Evolutionary conservation across 139 green algal species (phyloP).

Genomic region (Bryopsis sp.): DNA sequence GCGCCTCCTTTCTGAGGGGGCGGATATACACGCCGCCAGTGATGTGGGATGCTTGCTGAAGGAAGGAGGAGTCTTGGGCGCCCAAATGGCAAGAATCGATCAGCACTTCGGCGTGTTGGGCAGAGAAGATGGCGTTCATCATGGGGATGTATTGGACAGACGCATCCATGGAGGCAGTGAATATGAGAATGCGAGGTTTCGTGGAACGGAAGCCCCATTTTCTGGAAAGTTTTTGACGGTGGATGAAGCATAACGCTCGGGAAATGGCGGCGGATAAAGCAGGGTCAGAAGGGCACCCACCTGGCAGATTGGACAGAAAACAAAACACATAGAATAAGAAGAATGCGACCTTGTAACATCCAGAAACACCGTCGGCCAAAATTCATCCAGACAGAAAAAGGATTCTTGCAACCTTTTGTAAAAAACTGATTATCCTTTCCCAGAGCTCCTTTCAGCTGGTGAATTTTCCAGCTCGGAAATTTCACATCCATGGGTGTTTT

Average conservation of each 20-base stretch:
- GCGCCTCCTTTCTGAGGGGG: neutral
- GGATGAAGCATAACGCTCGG: conserved; percentile 40
- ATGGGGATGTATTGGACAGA: conserved; percentile 58
- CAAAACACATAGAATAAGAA: neutral
- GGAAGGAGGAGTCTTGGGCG: conserved; percentile 41
- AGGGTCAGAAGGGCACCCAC: neutral
- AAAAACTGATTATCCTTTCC: too few species aligned
- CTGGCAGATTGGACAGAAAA: conserved; percentile 2
- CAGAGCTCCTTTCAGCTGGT: too few species aligned
- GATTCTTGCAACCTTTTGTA: too few species aligned
- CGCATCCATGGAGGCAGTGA: conserved; percentile 38
- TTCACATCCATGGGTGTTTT: too few species aligned
- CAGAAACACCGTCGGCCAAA: too few species aligned
- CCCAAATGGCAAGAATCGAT: conserved; percentile 52
- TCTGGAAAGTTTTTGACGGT: conserved; percentile 24
- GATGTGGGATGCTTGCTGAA: conserved; percentile 62
- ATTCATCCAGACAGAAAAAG: too few species aligned
- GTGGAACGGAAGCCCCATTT: neutral
- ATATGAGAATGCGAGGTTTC: conserved; percentile 36
- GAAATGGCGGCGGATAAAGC: conserved; percentile 43
- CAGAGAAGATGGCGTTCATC: conserved; percentile 79
- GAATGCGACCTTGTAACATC: too few species aligned
- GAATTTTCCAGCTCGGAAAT: too few species aligned
- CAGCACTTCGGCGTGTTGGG: conserved; percentile 44
- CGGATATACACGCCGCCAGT: conserved; percentile 33